These are phyloP conservation scores for Tephrocybe rancida DNA, from an alignment of 768 basidiomycete species.

Conservation along the genomic window DNA sequence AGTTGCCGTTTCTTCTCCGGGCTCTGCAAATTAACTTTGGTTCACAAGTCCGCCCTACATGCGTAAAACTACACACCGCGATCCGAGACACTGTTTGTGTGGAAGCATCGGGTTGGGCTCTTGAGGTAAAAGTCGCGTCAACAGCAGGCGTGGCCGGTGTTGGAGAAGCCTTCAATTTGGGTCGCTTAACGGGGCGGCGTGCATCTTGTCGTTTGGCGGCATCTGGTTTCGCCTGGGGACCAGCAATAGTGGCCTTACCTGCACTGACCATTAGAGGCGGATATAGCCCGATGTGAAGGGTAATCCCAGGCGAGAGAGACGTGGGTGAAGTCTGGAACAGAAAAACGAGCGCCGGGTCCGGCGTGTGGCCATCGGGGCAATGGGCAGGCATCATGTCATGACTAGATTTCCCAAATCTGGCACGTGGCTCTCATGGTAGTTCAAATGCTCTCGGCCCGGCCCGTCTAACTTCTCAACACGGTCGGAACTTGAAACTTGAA, in stretches of 20 bases:
- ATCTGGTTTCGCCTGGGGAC: conserved; percentile 5
- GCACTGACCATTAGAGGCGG: conserved; percentile 2
- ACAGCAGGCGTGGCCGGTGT: neutral
- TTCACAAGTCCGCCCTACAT: neutral
- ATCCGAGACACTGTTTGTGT: neutral
- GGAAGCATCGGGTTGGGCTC: neutral
- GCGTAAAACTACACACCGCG: neutral
- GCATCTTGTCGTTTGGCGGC: neutral
- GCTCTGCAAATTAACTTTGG: neutral
- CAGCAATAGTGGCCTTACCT: conserved; percentile 1
- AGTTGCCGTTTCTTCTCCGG: neutral
- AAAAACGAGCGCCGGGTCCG: neutral
- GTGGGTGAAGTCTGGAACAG: neutral
- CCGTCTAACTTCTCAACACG: too few relatives aligned
- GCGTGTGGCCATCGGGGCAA: conserved; percentile 2
- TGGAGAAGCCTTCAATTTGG: neutral
- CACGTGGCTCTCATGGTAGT: conserved; percentile 6
- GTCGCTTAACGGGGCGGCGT: neutral
- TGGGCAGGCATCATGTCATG: neutral
- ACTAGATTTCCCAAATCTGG: conserved; percentile 1
- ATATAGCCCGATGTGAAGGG: neutral
- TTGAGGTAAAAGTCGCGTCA: too few relatives aligned
- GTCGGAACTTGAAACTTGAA: too few relatives aligned
- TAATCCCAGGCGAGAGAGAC: neutral
- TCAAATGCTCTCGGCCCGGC: too few relatives aligned